phyloP scores from a whole-genome alignment of 768 basidiomycete genomes.

The Pilatotrama ljubarskyi region DNA sequence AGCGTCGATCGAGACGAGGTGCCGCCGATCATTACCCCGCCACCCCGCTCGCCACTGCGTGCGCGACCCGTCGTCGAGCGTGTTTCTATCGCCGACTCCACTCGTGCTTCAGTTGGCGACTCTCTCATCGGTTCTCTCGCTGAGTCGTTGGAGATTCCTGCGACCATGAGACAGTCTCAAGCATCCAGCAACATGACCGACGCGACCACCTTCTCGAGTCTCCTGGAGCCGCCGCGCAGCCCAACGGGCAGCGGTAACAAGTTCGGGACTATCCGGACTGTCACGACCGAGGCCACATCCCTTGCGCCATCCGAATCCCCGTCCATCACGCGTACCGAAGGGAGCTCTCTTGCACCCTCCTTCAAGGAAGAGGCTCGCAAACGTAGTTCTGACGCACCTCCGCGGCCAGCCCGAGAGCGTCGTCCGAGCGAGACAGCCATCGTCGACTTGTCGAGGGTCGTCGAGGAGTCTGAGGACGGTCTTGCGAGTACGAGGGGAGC shows the following conservation, averaged over 20 bases:
- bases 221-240: constrained; percentile 48
- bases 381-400: constrained; percentile 25
- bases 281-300: constrained; percentile 80
- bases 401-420: constrained; percentile 48
- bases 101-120: constrained; percentile 36
- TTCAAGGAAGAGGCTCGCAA: constrained; percentile 45
- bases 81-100: constrained; percentile 31
- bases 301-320: constrained; percentile 53
- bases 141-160: constrained; percentile 30
- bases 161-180: constrained; percentile 57
- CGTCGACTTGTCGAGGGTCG: constrained; percentile 64
- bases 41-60: constrained; percentile 57
- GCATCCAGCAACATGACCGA: constrained; percentile 65
- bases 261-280: constrained; percentile 80
- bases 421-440: constrained; percentile 61
- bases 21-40: constrained; percentile 39
- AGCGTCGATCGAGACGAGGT: constrained; percentile 39
- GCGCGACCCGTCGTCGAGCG: constrained; percentile 34
- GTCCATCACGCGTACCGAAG: constrained; percentile 67
- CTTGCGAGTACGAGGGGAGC: constrained; percentile 44
- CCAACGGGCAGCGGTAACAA: constrained; percentile 49
- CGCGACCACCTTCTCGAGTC: constrained; percentile 55
- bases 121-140: constrained; percentile 37
- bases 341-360: constrained; percentile 54
- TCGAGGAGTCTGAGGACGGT: constrained; percentile 67